Evolutionary conservation across 2,329 filamentous ascomycete genomes (phyloP), one percentile per base, ranked within the genome.

Genomic region (Clonostachys byssicola): DNA sequence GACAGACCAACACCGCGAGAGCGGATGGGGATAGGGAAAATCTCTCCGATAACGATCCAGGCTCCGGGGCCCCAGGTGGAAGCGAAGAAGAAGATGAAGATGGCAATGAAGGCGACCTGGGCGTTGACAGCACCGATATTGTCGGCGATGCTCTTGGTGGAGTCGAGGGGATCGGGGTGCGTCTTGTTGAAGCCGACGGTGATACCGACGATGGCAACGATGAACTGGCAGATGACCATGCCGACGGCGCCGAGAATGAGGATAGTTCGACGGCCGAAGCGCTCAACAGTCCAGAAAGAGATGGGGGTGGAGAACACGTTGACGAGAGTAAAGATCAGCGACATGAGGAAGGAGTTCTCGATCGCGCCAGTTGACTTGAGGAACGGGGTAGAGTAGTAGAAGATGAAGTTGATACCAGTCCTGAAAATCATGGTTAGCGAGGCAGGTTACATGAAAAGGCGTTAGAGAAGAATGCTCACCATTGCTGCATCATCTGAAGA

Each of bases 401-500:
- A 65, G 47, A 52, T 50, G 45, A 52, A 58, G 52, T 55, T 60
- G 51, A 60, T 56, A 12, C 56, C 50, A 23, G 46, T 41, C 13
- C 51, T 30, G 23, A 9, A 20, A 16, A 16, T 17, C 9, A 30
- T 1, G 3, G 23, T 30, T 30, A 30, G 23, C 23, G 2, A 30
- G 23, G 8, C 9, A 2, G 9, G 2, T 30, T 10, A 30, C 9
- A 30, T 30, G 8, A 4, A 10, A 30, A 30, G 23, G 2, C 23
- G 1, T 30, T 30, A 3, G 23, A 30, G 23, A 30, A 33, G 7
- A 17, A 14, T 14, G 20, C 23, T 30, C 23, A 30, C 74, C 75
- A 81, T 68, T 88, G 85, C 68, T 89, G 86, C 84, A 89, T 88
- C 85, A 89, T 89, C 74, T 89, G 86, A 34, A 89, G 74, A 23